Base-by-base conservation (phyloP, 257 asterid species). In the Solanum sitiens region DNA sequence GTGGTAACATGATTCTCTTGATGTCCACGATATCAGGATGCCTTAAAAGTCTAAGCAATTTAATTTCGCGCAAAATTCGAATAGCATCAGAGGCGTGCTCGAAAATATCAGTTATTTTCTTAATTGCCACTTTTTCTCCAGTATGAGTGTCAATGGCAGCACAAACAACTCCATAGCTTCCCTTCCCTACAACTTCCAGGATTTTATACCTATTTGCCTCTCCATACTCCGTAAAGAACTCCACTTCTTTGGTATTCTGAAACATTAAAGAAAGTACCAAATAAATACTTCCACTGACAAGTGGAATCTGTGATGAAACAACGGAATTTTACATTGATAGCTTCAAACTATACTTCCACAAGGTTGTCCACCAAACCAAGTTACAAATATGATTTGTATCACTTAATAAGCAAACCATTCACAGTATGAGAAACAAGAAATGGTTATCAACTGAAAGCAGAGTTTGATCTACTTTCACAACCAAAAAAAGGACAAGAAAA, bases 81-180 rank as follows among this genome's bases (percentile, higher is more conserved):
- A 93, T 91, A 68, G 99, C 98, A 91, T 96, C 99, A 74, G 99
- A 95, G 75, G 88, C 91, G 86, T 96, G 98, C 91, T 96, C 96
- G 85, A 96, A 96, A 63, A 96, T 96, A 87, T 95, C 93, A 20
- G 92, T 95, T 88, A 96, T 95, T 92, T 96, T 96, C 96, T 96
- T 96, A 86, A 96, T 95, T 4, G 99, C 99, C 11, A 96, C 98
- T 91, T 95, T 96, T 89, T 95, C 98, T 61, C 98, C 98, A 15
- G 98, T 96, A 89, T 93, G 98, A 7, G 98, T 94, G 92, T 96
- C 99, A 67, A 93, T 89, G 84, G 99, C 99, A 45, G 99, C 95
- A 89, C 98, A 95, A 47, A 95, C 99, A 89, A 96, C 98, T 87
- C 99, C 99, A 91, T 96, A 96, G 91, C 99, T 96, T 74, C 99